phyloP scores from a whole-genome alignment of 2,329 filamentous ascomycete genomes.

The Zymoseptoria brevis region DNA sequence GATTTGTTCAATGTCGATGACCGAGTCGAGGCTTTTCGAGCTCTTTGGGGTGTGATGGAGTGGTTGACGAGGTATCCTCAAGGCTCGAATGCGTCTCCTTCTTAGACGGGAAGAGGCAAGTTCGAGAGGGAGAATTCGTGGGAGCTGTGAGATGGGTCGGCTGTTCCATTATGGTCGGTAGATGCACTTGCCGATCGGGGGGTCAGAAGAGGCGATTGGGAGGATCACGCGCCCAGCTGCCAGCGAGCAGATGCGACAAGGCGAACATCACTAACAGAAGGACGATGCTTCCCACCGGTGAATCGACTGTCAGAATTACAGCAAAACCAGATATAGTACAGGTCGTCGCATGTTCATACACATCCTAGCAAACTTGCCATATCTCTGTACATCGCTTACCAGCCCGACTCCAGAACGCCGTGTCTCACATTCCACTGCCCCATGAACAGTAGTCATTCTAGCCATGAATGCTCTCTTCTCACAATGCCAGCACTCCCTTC shows the following conservation, averaged over 20 bases:
- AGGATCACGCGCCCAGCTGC: neutral
- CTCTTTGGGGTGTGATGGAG: conserved; percentile 51
- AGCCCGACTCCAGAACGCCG: neutral
- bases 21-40: conserved; percentile 48
- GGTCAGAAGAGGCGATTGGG: too few relatives aligned
- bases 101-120: neutral
- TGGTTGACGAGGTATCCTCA: conserved; percentile 34
- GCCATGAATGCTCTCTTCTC: neutral
- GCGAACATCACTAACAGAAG: neutral
- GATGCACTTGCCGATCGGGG: too few relatives aligned
- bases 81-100: neutral
- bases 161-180: too few relatives aligned
- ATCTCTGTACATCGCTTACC: neutral
- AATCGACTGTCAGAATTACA: neutral
- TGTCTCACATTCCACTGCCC: neutral
- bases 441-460: too few relatives aligned
- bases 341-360: neutral
- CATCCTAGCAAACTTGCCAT: neutral
- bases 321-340: neutral
- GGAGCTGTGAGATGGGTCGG: neutral
- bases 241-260: neutral
- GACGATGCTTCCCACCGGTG: neutral
- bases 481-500: neutral
- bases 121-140: neutral
- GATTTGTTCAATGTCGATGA: conserved; percentile 49